Evolutionary conservation across 306 rosid genomes (phyloP).

Genomic region (Fagus sylvatica): DNA sequence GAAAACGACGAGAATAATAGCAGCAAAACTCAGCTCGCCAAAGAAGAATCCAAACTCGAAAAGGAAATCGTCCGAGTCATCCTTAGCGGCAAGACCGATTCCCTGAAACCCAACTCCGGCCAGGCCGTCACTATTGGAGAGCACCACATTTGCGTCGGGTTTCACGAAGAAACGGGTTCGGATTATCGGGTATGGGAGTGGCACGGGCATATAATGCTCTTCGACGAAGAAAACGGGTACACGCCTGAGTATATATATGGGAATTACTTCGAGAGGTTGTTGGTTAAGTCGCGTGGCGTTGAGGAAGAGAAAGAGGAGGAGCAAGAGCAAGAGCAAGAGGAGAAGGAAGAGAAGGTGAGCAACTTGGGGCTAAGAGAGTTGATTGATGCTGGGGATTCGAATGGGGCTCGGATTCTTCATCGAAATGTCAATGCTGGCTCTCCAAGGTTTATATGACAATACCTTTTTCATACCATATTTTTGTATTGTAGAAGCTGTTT

Average conservation of each 20-base stretch:
- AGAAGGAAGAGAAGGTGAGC: conserved; percentile 40
- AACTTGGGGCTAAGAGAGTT: conserved; percentile 73
- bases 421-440: conserved; percentile 70
- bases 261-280: conserved; percentile 77
- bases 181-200: conserved; percentile 97
- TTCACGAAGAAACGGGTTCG: conserved; percentile 70
- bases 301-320: conserved; percentile 13
- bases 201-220: conserved; percentile 93
- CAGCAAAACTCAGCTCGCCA: conserved; percentile 46
- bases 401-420: conserved; percentile 73
- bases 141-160: conserved; percentile 78
- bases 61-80: conserved; percentile 61
- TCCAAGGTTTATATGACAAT: conserved; percentile 49
- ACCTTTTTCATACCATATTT: not conserved
- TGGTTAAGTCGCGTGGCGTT: conserved; percentile 18
- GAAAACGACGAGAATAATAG: conserved; percentile 23
- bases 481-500: not conserved
- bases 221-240: conserved; percentile 70
- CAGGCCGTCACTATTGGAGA: conserved; percentile 79
- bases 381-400: conserved; percentile 57
- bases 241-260: conserved; percentile 91
- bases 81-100: conserved; percentile 52
- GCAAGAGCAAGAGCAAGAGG: conserved; percentile 25
- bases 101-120: conserved; percentile 81
- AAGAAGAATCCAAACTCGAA: conserved; percentile 61